Evolutionary conservation across 140 eudicot species (phyloP).

Genomic region (Oenanthe javanica): DNA sequence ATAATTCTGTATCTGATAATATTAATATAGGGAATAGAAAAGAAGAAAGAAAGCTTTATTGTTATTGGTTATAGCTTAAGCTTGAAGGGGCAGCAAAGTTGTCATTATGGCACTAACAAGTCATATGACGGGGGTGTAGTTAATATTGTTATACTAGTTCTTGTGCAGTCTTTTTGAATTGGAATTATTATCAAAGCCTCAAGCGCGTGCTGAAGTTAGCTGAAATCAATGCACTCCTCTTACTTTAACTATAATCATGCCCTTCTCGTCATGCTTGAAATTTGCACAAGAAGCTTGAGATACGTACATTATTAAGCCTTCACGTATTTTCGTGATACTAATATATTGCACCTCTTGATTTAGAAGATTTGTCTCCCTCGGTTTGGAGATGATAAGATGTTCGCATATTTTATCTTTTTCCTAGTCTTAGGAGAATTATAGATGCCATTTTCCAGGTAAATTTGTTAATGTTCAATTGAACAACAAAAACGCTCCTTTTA

Average conservation of each 20-base stretch:
- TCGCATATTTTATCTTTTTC: neutral
- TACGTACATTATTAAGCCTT: neutral
- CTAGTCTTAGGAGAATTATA: too few species aligned
- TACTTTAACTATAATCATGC: conserved; percentile 7
- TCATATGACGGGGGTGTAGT: conserved; percentile 7
- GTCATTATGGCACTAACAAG: neutral
- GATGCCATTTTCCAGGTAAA: neutral
- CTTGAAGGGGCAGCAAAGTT: conserved; percentile 45
- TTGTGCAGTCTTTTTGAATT: neutral
- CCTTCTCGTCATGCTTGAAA: neutral
- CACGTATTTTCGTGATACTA: neutral
- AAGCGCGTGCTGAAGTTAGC: conserved; percentile 6
- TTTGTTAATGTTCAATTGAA: neutral
- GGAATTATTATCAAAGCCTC: neutral
- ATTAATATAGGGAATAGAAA: neutral
- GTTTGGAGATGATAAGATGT: neutral
- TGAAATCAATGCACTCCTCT: conserved; percentile 12
- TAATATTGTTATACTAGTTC: neutral
- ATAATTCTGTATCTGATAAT: neutral
- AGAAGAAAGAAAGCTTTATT: conserved; percentile 2
- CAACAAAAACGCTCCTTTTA: too few species aligned
- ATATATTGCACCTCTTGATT: neutral
- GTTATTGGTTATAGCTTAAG: conserved; percentile 22
- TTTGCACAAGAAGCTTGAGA: conserved; percentile 12
- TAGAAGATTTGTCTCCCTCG: neutral